Evolutionary conservation across 2,329 filamentous ascomycete genomes (phyloP), one percentile per base, ranked within the genome.

Genomic region (Onygenales sp.): DNA sequence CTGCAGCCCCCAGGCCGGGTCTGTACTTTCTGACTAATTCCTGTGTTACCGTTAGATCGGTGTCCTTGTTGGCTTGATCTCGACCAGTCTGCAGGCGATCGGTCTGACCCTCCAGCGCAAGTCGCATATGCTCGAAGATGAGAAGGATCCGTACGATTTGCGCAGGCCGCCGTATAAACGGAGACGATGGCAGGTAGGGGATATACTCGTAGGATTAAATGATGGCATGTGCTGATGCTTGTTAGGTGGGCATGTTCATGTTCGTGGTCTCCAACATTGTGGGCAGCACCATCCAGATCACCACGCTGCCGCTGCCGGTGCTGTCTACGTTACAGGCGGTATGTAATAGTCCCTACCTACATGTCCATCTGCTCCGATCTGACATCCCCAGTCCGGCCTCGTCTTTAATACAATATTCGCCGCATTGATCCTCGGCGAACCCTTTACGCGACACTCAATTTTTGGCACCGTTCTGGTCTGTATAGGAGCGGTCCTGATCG

Each of bases 321-420:
- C 81, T 98, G 36, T 97, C 92, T 54, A 96, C 93, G 1, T 77
- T 98, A 39, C 93, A 98, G 74, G 92, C 92, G 14, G 77, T 79
- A 69, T 61, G 74, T 67, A 38, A 49, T 39, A 43, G 32, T 49
- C 41, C 45, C 50, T 27, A 36, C 43, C 44, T 52, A 45, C 21
- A 43, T 50, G 10, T 8, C 41, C 43, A 14, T 41, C 13, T 41
- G 45, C 39, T 46, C 42, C 35, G 3, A 52, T 8, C 52, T 59
- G 46, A 55, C 44, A 38, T n/a, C n/a, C 11, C 21, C 33, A 80
- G 67, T 95, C 92, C 3, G 93, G 93, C 44, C 79, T 98, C 53
- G 93, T 98, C 57, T 98, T 98, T 78, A 98, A 98, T 76, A 95
- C 92, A 54, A 89, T 97, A 70, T 95, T 94, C 78, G 93, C 93